phyloP scores from a whole-genome alignment of 2,329 filamentous ascomycete genomes.

The Neocucurbitaria cava region DNA sequence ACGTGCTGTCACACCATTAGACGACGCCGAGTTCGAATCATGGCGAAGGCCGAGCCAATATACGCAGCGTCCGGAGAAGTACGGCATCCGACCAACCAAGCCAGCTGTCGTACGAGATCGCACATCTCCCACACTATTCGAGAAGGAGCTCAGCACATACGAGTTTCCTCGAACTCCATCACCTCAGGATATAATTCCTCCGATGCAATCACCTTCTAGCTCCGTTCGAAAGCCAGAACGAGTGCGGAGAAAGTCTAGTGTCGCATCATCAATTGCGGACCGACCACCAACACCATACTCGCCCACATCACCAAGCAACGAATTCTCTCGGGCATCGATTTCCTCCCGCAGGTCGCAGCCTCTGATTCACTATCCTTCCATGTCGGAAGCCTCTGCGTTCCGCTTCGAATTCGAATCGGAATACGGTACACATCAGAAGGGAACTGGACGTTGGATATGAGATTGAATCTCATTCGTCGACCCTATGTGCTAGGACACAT shows the following conservation, averaged over 20 bases:
- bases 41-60: constrained; percentile 50
- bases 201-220: constrained; percentile 33
- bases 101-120: constrained; percentile 36
- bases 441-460: constrained; percentile 28
- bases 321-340: constrained; percentile 36
- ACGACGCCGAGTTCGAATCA: constrained; percentile 51
- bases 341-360: constrained; percentile 39
- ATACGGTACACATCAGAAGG: constrained; percentile 27
- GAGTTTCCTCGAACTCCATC: constrained; percentile 38
- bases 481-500: not conserved
- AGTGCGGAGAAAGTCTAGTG: constrained; percentile 45
- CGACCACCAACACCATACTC: constrained; percentile 50
- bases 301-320: constrained; percentile 38
- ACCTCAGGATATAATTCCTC: constrained; percentile 24
- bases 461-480: not conserved
- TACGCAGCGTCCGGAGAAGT: constrained; percentile 44
- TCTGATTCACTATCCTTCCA: constrained; percentile 46
- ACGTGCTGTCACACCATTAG: constrained; percentile 48
- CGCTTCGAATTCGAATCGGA: constrained; percentile 42
- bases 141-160: constrained; percentile 43
- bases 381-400: constrained; percentile 48
- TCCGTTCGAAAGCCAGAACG: constrained; percentile 42
- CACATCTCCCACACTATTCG: constrained; percentile 39
- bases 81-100: constrained; percentile 38
- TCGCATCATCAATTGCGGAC: constrained; percentile 42